Evolutionary conservation across 805 yeast genomes (phyloP).

Genomic region (Spathaspora passalidarum): DNA sequence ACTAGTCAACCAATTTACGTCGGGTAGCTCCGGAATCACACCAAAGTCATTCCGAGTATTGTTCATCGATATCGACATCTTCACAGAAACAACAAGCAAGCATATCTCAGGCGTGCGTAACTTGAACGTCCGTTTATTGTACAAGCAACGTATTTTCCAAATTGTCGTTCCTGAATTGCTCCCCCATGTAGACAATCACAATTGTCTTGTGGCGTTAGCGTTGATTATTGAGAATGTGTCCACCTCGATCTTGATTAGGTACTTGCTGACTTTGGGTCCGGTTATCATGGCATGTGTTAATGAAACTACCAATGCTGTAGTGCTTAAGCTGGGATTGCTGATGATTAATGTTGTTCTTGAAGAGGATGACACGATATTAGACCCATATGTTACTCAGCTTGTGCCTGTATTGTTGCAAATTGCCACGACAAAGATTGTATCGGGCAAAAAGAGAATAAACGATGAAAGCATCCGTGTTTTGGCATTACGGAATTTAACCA

Average conservation of each 20-base stretch:
- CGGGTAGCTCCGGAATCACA: neutral
- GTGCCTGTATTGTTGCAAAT: constrained; percentile 51
- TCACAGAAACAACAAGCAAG: constrained; percentile 44
- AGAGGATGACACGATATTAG: constrained; percentile 52
- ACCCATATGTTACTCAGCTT: constrained; percentile 53
- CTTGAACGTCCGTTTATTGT: constrained; percentile 61
- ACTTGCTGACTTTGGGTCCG: constrained; percentile 64
- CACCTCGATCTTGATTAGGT: constrained; percentile 58
- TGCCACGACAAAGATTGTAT: constrained; percentile 15
- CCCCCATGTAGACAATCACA: constrained; percentile 37
- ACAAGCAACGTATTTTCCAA: constrained; percentile 78
- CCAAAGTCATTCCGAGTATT: constrained; percentile 63
- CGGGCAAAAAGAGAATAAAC: constrained; percentile 22
- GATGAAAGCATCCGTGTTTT: constrained; percentile 51
- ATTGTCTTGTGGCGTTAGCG: constrained; percentile 64
- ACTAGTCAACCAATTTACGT: constrained; percentile 20
- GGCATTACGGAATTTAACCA: constrained; percentile 53
- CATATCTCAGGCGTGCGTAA: constrained; percentile 45
- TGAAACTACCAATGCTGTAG: constrained; percentile 31
- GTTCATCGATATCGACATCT: constrained; percentile 63
- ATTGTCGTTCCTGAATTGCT: constrained; percentile 56
- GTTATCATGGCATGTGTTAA: constrained; percentile 63
- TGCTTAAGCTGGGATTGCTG: constrained; percentile 57
- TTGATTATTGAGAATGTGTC: constrained; percentile 65
- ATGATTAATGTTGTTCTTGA: constrained; percentile 54